These are phyloP conservation scores for Rhizoclosmatium sp. DNA, from an alignment of 192 early-diverging fungal species.

Conservation along the genomic window DNA sequence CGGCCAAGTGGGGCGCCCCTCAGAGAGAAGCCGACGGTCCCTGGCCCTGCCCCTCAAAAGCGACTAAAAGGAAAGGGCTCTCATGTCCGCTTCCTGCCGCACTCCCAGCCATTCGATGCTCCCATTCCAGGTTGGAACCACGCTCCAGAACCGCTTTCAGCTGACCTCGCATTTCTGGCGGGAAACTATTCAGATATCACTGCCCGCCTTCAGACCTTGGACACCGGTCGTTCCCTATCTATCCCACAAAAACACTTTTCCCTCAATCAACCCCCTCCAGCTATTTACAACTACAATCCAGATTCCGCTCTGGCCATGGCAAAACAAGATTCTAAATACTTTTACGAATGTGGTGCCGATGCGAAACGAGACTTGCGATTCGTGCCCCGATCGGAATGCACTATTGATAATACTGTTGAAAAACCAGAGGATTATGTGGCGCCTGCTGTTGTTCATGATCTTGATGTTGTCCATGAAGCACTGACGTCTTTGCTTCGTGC, in stretches of 20 bases:
- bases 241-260: conserved; percentile 23
- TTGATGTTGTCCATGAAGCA: not conserved
- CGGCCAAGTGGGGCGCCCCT: too few species aligned
- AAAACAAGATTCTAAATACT: conserved; percentile 19
- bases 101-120: too few species aligned
- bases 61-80: too few species aligned
- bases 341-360: conserved; percentile 24
- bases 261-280: conserved; percentile 7
- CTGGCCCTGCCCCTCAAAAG: too few species aligned
- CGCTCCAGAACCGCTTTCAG: not conserved
- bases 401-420: not conserved
- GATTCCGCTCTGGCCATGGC: not conserved
- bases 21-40: too few species aligned
- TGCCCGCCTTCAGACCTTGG: not conserved
- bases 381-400: not conserved
- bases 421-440: not conserved
- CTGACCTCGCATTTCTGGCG: not conserved
- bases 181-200: not conserved
- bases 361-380: conserved; percentile 21
- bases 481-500: not conserved
- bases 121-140: too few species aligned
- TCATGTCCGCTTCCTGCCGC: too few species aligned
- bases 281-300: conserved; percentile 10
- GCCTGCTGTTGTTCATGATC: not conserved
- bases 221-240: not conserved